These are phyloP conservation scores for Trichosporon faecale DNA, from an alignment of 1,284 basidiomycete species.

Conservation along the genomic window DNA sequence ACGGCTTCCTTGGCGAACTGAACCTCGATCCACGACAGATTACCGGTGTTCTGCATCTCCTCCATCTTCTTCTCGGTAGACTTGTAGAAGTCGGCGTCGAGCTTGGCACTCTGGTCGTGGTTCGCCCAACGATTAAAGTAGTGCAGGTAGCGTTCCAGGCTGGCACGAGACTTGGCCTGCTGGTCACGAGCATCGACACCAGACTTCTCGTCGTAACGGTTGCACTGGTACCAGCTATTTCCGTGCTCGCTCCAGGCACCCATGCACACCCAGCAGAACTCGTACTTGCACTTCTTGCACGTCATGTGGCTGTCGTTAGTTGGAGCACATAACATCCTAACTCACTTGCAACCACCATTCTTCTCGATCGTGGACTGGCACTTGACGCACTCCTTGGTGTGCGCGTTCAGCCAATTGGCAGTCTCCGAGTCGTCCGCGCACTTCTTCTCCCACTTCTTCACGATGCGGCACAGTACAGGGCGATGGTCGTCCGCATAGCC, in stretches of 20 bases:
- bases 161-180: conserved; percentile 81
- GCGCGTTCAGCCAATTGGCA: conserved; percentile 98
- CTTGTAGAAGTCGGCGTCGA: conserved; percentile 84
- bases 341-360: conserved; percentile 99
- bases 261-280: conserved; percentile 65
- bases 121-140: conserved; percentile 99
- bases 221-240: conserved; percentile 96
- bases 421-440: conserved; percentile 97
- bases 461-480: conserved; percentile 83
- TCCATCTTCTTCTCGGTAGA: conserved; percentile 99
- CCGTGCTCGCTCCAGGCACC: conserved; percentile 98
- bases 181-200: conserved; percentile 84
- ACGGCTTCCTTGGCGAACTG: conserved; percentile 99
- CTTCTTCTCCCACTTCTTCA: conserved; percentile 93
- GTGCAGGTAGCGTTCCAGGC: conserved; percentile 87
- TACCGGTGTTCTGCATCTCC: conserved; percentile 90
- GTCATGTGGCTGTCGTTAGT: conserved; percentile 80
- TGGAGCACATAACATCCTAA: conserved; percentile 33
- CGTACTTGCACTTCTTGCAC: conserved; percentile 97
- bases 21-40: conserved; percentile 96
- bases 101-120: conserved; percentile 95
- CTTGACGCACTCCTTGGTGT: conserved; percentile 95
- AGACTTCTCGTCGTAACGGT: conserved; percentile 91
- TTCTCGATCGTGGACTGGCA: conserved; percentile 98
- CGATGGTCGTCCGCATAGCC: conserved; percentile 80